Conservation (phyloP, 2,329 filamentous ascomycete species). For the Chaetomiaceae sp. region DNA sequence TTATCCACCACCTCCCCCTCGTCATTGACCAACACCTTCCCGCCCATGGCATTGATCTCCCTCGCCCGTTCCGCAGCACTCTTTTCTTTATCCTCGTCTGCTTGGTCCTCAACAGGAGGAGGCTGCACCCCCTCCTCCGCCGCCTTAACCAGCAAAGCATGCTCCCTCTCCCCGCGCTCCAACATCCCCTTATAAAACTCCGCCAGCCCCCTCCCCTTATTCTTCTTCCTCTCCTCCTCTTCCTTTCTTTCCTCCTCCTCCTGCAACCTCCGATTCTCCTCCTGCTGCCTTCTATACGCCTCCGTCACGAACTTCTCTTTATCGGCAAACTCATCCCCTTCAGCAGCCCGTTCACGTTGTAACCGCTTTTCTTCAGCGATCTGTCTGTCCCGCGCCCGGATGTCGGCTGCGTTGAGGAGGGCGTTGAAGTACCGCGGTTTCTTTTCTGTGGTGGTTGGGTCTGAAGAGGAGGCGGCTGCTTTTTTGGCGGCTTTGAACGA, state of each 20-base stretch:
- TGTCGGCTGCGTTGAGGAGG: constrained; percentile 66
- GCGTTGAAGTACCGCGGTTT: constrained; percentile 72
- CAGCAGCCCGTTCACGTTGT: constrained; percentile 70
- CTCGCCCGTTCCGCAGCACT: constrained; percentile 60
- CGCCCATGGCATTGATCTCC: constrained; percentile 61
- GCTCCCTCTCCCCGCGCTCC: constrained; percentile 63
- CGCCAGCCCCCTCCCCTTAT: constrained; percentile 66
- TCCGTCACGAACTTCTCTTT: constrained; percentile 85
- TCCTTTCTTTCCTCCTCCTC: constrained; percentile 66
- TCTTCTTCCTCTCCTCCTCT: constrained; percentile 60
- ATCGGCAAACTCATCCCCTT: constrained; percentile 74
- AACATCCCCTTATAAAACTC: constrained; percentile 74
- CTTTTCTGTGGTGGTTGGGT: constrained; percentile 63
- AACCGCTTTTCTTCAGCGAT: constrained; percentile 78
- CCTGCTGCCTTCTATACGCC: constrained; percentile 77
- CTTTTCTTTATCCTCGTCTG: constrained; percentile 43
- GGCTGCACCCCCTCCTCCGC: constrained; percentile 43
- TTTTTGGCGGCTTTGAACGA: constrained; percentile 63
- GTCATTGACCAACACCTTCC: constrained; percentile 66
- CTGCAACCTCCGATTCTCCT: constrained; percentile 65
- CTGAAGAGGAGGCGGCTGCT: constrained; percentile 62
- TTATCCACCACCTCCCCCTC: constrained; percentile 82
- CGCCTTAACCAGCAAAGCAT: constrained; percentile 65
- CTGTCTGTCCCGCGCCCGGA: constrained; percentile 71
- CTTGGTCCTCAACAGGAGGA: constrained; percentile 23